Evolutionary conservation across 2,329 filamentous ascomycete genomes (phyloP).

Genomic region (Teratosphaeria zuluensis): DNA sequence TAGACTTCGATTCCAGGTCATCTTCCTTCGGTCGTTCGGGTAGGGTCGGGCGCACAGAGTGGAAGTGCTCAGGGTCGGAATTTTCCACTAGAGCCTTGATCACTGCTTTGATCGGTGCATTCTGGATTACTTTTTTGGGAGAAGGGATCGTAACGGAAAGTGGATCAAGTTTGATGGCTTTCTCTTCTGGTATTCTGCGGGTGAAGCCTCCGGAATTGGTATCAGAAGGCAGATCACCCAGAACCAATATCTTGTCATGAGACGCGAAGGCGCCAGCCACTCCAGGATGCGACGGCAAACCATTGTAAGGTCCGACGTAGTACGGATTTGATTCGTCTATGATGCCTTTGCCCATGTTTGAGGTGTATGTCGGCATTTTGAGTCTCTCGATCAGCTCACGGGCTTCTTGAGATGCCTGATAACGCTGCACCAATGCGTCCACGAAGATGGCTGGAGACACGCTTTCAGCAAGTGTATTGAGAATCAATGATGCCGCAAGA

Average conservation of each 20-base stretch:
- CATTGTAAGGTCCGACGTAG: constrained; percentile 34
- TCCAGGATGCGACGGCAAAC: constrained; percentile 28
- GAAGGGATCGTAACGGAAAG: constrained; percentile 25
- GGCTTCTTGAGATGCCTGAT: constrained; percentile 27
- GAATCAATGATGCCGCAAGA: constrained; percentile 27
- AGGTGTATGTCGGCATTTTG: constrained; percentile 28
- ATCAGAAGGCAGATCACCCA: constrained; percentile 33
- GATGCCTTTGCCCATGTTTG: constrained; percentile 35
- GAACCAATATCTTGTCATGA: constrained; percentile 28
- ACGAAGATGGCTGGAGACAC: constrained; percentile 31
- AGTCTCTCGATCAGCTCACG: constrained; percentile 26
- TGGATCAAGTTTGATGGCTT: constrained; percentile 29
- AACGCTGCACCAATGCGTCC: constrained; percentile 31
- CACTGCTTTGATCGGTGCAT: constrained; percentile 30
- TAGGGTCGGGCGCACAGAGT: constrained; percentile 18
- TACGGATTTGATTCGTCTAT: constrained; percentile 33
- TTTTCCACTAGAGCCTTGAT: constrained; percentile 1
- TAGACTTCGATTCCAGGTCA: constrained; percentile 26
- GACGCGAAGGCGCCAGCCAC: constrained; percentile 27
- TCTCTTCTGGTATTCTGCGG: constrained; percentile 22
- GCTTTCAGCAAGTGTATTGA: constrained; percentile 22
- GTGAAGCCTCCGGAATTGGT: constrained; percentile 36
- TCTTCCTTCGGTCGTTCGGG: constrained; percentile 18
- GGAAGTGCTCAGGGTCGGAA: constrained; percentile 10
- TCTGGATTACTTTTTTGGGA: constrained; percentile 18